phyloP scores from a whole-genome alignment of 192 early-diverging fungal species.

The Coemansia sp. region DNA sequence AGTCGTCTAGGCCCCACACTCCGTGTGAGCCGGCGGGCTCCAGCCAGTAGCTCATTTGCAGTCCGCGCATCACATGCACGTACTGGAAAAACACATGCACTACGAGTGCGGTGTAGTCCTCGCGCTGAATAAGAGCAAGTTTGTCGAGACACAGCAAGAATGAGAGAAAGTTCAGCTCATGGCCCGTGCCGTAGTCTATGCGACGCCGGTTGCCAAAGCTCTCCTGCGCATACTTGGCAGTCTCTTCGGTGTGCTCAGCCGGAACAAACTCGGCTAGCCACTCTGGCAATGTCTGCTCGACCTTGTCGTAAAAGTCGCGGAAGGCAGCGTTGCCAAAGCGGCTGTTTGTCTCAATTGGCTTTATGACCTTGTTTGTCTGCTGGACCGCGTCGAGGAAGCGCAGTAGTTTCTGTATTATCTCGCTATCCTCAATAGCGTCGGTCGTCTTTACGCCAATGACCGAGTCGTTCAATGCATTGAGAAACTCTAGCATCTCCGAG shows the following conservation, averaged over 20 bases:
- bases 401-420: slow-evolving; percentile 61
- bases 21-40: slow-evolving; percentile 98
- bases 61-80: slow-evolving; percentile 82
- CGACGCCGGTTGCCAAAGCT: slow-evolving; percentile 90
- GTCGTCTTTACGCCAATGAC: slow-evolving; percentile 69
- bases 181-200: slow-evolving; percentile 98
- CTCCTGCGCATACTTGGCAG: slow-evolving; percentile 78
- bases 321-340: slow-evolving; percentile 98
- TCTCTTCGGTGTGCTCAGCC: slow-evolving; percentile 55
- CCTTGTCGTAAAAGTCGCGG: slow-evolving; percentile 81
- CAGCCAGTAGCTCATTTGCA: slow-evolving; percentile 93
- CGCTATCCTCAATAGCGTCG: slow-evolving; percentile 58
- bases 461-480: slow-evolving; percentile 72
- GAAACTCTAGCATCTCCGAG: slow-evolving; percentile 68
- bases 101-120: slow-evolving; percentile 79
- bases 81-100: slow-evolving; percentile 83
- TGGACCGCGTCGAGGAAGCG: slow-evolving; percentile 68
- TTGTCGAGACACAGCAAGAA: slow-evolving; percentile 85
- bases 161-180: slow-evolving; percentile 90
- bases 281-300: slow-evolving; percentile 38
- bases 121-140: slow-evolving; percentile 64
- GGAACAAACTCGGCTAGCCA: slow-evolving; percentile 54
- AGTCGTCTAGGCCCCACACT: slow-evolving; percentile 99
- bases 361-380: slow-evolving; percentile 64
- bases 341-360: slow-evolving; percentile 74